phyloP scores from a whole-genome alignment of 345 rosid genomes.

The Alliaria petiolata region DNA sequence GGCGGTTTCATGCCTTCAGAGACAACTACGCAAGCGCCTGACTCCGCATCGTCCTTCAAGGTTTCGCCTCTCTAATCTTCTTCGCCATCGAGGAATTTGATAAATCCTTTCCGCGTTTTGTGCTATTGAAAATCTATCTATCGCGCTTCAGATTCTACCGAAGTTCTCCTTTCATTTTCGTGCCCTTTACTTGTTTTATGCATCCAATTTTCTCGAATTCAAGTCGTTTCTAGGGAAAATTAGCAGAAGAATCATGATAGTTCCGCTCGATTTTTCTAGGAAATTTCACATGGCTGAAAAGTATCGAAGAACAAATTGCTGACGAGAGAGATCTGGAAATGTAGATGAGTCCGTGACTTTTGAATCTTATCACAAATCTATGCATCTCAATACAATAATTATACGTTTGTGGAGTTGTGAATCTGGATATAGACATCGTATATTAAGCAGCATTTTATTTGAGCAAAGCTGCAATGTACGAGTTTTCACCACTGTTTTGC shows the following conservation, averaged over 20 bases:
- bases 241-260: neutral
- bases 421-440: neutral
- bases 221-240: conserved; percentile 20
- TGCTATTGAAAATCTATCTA: neutral
- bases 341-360: neutral
- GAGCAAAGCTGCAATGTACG: neutral
- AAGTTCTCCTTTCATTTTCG: neutral
- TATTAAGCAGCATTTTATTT: neutral
- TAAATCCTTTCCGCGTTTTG: neutral
- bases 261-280: neutral
- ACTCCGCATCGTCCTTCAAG: conserved; percentile 47
- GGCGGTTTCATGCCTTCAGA: conserved; percentile 92
- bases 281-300: neutral
- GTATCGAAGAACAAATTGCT: neutral
- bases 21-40: conserved; percentile 48
- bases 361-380: neutral
- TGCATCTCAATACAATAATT: neutral
- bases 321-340: neutral
- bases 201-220: neutral
- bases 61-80: conserved; percentile 31
- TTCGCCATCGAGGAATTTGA: neutral
- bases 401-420: neutral
- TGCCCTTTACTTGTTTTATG: neutral
- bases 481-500: conserved; percentile 16
- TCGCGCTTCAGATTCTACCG: neutral